These are phyloP conservation scores for Lichtheimia corymbifera DNA, from an alignment of 371 early-diverging fungal genomes.

Conservation along the genomic window DNA sequence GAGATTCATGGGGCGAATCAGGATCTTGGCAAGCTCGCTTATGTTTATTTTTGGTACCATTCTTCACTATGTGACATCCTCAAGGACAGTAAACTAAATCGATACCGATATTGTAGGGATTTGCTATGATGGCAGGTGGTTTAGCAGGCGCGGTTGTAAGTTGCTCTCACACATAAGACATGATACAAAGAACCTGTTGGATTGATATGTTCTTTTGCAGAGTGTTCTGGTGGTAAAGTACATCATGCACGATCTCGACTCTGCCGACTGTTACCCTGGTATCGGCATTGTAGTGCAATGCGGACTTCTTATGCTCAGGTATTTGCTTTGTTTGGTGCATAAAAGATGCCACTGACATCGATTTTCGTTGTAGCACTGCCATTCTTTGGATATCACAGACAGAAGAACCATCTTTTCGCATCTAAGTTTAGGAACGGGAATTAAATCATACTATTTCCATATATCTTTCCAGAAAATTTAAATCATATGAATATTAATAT, in stretches of 20 bases:
- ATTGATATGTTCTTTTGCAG: constrained; percentile 24
- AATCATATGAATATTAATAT: neutral
- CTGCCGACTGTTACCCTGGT: constrained; percentile 62
- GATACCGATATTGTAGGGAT: constrained; percentile 41
- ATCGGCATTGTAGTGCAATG: constrained; percentile 65
- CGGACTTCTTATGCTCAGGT: constrained; percentile 69
- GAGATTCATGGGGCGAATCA: constrained; percentile 38
- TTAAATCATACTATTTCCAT: no score
- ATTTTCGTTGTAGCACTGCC: constrained; percentile 12
- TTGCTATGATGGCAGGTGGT: constrained; percentile 73
- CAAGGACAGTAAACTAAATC: neutral
- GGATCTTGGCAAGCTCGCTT: constrained; percentile 64
- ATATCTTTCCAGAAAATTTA: no score
- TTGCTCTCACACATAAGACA: neutral
- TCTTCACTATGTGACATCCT: neutral
- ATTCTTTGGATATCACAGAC: constrained; percentile 17
- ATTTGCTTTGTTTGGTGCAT: constrained; percentile 8
- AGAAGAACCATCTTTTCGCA: neutral
- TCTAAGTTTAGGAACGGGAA: neutral
- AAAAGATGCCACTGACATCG: neutral
- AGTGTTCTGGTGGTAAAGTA: constrained; percentile 72
- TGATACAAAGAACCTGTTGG: neutral
- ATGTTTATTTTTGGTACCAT: constrained; percentile 59
- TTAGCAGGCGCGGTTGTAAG: constrained; percentile 73
- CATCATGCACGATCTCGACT: constrained; percentile 54